phyloP scores from a whole-genome alignment of 805 yeast genomes.

The Scheffersomyces amazonensis region DNA sequence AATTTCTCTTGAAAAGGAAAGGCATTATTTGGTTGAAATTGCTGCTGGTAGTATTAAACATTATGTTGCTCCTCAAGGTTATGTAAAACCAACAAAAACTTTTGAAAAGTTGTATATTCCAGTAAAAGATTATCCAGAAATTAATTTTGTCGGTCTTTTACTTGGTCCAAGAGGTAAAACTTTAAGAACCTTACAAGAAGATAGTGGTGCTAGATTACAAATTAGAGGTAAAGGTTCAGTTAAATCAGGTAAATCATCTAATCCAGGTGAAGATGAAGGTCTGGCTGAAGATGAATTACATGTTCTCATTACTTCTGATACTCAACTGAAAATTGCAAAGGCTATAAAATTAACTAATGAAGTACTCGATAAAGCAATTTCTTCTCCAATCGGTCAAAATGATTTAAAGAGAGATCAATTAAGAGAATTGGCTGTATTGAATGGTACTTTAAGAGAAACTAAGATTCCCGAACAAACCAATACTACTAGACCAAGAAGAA shows the following conservation, averaged over 20 bases:
- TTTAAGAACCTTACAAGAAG: slow-evolving; percentile 70
- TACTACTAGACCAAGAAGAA: slow-evolving; percentile 23
- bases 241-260: slow-evolving; percentile 73
- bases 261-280: slow-evolving; percentile 45
- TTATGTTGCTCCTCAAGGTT: slow-evolving; percentile 78
- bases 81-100: slow-evolving; percentile 64
- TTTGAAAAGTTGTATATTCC: slow-evolving; percentile 85
- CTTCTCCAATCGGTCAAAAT: slow-evolving; percentile 90
- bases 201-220: slow-evolving; percentile 86
- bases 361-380: slow-evolving; percentile 78
- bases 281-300: slow-evolving; percentile 69
- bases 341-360: slow-evolving; percentile 75
- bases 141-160: slow-evolving; percentile 87
- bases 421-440: slow-evolving; percentile 86
- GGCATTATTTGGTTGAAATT: slow-evolving; percentile 72
- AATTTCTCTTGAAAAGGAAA: slow-evolving; percentile 68
- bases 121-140: slow-evolving; percentile 80
- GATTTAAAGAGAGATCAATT: slow-evolving; percentile 88
- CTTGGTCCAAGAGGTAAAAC: slow-evolving; percentile 97
- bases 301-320: slow-evolving; percentile 81
- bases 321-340: slow-evolving; percentile 68
- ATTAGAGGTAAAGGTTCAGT: slow-evolving; percentile 96
- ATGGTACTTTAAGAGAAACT: slow-evolving; percentile 86
- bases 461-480: slow-evolving; percentile 40
- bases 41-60: slow-evolving; percentile 73